A percentile compares a stretch with the other conserved stretches of the same genome.
Evolutionary conservation across 371 early-diverging fungal species (phyloP).

Genomic region (Blastocladiella emersonii): DNA sequence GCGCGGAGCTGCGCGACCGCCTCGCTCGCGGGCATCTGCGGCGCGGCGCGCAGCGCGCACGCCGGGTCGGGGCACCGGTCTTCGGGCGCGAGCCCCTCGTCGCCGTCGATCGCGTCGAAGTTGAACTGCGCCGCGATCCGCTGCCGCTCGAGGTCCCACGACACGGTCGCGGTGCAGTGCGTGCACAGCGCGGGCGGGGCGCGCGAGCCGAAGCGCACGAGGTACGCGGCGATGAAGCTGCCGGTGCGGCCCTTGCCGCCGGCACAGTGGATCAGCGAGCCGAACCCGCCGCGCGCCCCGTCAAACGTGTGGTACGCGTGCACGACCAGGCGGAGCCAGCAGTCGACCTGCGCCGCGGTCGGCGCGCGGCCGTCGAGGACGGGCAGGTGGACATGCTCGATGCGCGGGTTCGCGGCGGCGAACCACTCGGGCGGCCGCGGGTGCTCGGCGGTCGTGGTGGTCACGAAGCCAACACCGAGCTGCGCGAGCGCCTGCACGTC

Average conservation of each 20-base stretch:
- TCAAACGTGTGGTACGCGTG: constrained; percentile 7
- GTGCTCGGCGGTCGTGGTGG: constrained; percentile 31
- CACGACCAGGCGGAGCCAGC: constrained; percentile 10
- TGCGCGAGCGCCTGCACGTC: constrained; percentile 24
- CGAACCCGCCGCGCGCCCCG: constrained; percentile 15
- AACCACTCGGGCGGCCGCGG: constrained; percentile 32
- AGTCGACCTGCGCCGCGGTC: constrained; percentile 14
- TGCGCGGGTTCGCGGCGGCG: not conserved
- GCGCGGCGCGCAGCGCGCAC: constrained; percentile 20
- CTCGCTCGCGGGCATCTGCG: constrained; percentile 23
- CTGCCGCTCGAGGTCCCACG: not conserved
- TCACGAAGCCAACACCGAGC: constrained; percentile 21
- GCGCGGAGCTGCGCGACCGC: constrained; percentile 24
- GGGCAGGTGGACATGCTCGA: constrained; percentile 15
- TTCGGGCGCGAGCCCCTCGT: constrained; percentile 5
- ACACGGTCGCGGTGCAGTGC: constrained; percentile 5
- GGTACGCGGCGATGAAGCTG: constrained; percentile 25
- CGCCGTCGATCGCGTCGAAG: not conserved
- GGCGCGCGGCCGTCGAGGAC: constrained; percentile 17
- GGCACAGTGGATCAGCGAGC: constrained; percentile 34
- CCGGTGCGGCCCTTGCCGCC: constrained; percentile 37
- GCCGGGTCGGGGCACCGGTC: constrained; percentile 6
- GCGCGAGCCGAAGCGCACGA: constrained; percentile 24
- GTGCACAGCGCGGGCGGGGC: constrained; percentile 16
- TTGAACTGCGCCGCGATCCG: not conserved